Conservation (phyloP, 164 flowering plant genomes). For the Aristolochia fimbriata region DNA sequence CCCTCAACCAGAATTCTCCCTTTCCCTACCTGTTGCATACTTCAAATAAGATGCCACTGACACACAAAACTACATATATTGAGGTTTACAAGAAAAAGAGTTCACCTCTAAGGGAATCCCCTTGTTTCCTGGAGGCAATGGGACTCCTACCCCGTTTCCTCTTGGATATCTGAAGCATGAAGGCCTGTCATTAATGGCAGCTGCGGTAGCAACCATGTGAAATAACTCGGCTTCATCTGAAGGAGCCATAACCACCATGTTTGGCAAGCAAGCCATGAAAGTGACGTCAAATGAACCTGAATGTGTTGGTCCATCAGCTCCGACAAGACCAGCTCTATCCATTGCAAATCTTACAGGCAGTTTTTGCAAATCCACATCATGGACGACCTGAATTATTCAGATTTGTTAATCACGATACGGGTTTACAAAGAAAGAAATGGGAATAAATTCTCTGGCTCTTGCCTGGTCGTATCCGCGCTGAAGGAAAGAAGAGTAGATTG, state of each 20-base stretch:
- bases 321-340: slow-evolving; percentile 97
- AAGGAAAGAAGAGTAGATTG: slow-evolving; percentile 93
- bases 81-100: neutral
- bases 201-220: slow-evolving; percentile 98
- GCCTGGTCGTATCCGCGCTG: slow-evolving; percentile 97
- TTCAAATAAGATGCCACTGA: too few relatives aligned
- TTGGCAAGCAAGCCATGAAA: slow-evolving; percentile 94
- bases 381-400: slow-evolving; percentile 51
- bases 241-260: slow-evolving; percentile 99
- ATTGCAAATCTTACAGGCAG: slow-evolving; percentile 93
- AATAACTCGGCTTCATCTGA: slow-evolving; percentile 91
- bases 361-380: slow-evolving; percentile 94
- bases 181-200: slow-evolving; percentile 88
- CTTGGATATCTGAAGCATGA: slow-evolving; percentile 89
- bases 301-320: slow-evolving; percentile 99
- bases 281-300: slow-evolving; percentile 91
- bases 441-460: slow-evolving; percentile 10
- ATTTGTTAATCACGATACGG: neutral
- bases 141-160: slow-evolving; percentile 86
- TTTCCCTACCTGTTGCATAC: slow-evolving; percentile 37
- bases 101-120: slow-evolving; percentile 86
- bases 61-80: neutral
- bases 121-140: slow-evolving; percentile 77
- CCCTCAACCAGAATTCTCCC: slow-evolving; percentile 82
- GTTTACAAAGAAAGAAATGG: too few relatives aligned